Conservation (phyloP, 306 rosid species). For the Quercus engelmannii region DNA sequence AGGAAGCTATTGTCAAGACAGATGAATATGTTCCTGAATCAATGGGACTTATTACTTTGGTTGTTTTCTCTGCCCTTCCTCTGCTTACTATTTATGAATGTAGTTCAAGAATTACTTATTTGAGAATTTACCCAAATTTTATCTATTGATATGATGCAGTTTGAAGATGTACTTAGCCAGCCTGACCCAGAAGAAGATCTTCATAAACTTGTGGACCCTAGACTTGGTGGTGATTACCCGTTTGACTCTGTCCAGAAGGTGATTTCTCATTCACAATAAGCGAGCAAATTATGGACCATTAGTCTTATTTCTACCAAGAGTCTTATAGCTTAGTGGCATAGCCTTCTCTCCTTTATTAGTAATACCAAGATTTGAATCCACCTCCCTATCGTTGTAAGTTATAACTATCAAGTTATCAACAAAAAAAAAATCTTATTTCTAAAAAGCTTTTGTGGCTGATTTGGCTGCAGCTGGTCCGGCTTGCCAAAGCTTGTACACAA, state of each 20-base stretch:
- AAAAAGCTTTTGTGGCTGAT: background rate
- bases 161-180: constrained; percentile 46
- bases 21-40: constrained; percentile 47
- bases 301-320: no score
- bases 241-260: constrained; percentile 58
- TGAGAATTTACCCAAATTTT: background rate
- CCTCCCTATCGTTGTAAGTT: no score
- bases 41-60: constrained; percentile 64
- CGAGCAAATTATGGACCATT: background rate
- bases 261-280: background rate
- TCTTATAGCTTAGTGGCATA: no score
- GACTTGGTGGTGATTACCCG: constrained; percentile 43
- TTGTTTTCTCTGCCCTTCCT: constrained; percentile 21
- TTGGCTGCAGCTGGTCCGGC: constrained; percentile 56
- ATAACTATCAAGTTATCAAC: no score
- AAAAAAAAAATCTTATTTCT: background rate
- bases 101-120: background rate
- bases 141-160: constrained; percentile 43
- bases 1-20: constrained; percentile 56
- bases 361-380: no score
- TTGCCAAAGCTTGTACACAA: constrained; percentile 73
- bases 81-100: background rate
- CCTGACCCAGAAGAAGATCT: constrained; percentile 52
- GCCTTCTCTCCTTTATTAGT: no score
- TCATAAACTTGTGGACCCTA: constrained; percentile 44